Conservation (phyloP, 2,329 filamentous ascomycete genomes). For the Orbilia oligospora region DNA sequence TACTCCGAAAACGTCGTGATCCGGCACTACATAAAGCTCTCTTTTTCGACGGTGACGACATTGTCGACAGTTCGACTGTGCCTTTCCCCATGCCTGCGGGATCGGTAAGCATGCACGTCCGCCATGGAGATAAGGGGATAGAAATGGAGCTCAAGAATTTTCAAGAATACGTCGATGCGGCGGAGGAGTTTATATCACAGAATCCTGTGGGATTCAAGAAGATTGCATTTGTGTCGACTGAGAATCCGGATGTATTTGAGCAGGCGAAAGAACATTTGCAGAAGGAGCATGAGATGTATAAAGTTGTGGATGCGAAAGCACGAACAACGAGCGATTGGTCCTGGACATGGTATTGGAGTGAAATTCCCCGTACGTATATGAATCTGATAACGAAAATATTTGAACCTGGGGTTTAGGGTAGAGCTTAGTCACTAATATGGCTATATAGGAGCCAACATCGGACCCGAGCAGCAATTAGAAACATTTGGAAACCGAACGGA, state of each 20-base stretch:
- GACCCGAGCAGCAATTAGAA: constrained; percentile 62
- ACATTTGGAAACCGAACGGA: constrained; percentile 63
- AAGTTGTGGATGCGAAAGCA: constrained; percentile 39
- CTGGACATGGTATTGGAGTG: constrained; percentile 63
- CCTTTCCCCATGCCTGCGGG: constrained; percentile 63
- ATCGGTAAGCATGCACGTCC: constrained; percentile 63
- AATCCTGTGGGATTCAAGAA: constrained; percentile 61
- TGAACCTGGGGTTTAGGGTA: too few species aligned
- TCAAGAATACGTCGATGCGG: constrained; percentile 55
- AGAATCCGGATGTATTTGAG: constrained; percentile 61
- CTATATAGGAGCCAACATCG: constrained; percentile 59
- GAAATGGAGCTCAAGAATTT: constrained; percentile 62
- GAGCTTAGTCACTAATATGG: constrained; percentile 23
- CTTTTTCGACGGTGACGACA: constrained; percentile 35
- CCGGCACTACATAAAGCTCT: constrained; percentile 44
- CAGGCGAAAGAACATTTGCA: constrained; percentile 53
- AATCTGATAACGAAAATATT: too few species aligned
- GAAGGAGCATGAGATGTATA: constrained; percentile 48
- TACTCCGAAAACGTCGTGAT: constrained; percentile 39
- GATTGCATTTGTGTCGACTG: constrained; percentile 63
- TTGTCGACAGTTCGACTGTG: constrained; percentile 42
- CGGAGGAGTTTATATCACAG: constrained; percentile 60
- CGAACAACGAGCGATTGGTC: constrained; percentile 54
- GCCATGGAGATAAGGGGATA: constrained; percentile 62
- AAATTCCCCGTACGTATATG: constrained; percentile 62